These are phyloP conservation scores for sorghum (Sorghum bicolor) DNA, from an alignment of 176 grass and related monocot genomes.

Conservation along the genomic window DNA sequence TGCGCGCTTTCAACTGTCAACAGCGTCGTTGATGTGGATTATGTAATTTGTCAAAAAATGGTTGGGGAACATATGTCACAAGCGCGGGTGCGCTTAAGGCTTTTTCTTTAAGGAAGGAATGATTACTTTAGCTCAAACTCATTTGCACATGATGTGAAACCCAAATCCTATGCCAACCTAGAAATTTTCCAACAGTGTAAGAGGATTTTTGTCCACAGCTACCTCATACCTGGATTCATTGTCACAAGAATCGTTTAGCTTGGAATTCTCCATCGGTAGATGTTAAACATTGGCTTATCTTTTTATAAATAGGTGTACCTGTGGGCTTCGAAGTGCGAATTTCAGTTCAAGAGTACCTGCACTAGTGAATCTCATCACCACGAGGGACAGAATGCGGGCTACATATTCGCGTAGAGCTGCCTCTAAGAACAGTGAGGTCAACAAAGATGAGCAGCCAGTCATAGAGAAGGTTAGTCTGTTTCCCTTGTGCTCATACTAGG, in stretches of 20 bases:
- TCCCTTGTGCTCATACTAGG: neutral
- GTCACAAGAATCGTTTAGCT: neutral
- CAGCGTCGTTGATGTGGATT: neutral
- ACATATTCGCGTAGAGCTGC: constrained; percentile 45
- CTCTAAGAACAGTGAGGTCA: constrained; percentile 37
- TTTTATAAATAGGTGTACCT: neutral
- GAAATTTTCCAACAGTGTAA: neutral
- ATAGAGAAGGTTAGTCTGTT: constrained; percentile 38
- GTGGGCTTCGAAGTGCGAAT: neutral
- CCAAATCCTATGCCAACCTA: neutral
- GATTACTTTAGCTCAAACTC: neutral
- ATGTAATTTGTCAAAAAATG: neutral
- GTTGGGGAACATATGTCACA: neutral
- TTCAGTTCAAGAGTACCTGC: neutral
- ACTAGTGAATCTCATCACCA: neutral
- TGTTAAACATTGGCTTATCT: neutral
- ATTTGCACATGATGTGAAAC: neutral
- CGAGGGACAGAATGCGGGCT: constrained; percentile 28
- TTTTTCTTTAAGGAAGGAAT: neutral
- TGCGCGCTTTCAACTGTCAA: neutral
- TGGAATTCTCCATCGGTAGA: neutral
- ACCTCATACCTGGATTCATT: neutral
- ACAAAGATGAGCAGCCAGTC: constrained; percentile 29
- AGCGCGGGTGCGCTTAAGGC: neutral
- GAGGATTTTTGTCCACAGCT: neutral